A percentile compares a stretch with the other conserved stretches of the same genome.
Evolutionary conservation across 345 rosid species (phyloP).

Genomic region (Hibiscus trionum): DNA sequence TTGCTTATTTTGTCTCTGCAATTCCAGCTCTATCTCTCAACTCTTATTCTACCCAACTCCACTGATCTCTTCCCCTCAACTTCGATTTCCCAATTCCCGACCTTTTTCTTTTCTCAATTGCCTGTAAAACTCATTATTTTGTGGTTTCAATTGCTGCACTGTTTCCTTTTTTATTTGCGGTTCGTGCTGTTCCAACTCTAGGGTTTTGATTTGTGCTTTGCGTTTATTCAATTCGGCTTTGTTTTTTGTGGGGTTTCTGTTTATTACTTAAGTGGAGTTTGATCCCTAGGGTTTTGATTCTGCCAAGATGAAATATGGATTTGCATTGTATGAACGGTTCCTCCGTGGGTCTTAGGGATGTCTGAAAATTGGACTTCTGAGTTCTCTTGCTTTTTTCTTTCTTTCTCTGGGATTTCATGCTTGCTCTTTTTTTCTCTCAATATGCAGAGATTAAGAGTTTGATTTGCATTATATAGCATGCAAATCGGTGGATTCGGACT

Average conservation of each 20-base stretch:
- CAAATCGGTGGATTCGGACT: slow-evolving; percentile 18
- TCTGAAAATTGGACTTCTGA: slow-evolving; percentile 22
- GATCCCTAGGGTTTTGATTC: slow-evolving; percentile 69
- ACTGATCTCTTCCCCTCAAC: slow-evolving; percentile 47
- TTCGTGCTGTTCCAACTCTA: slow-evolving; percentile 39
- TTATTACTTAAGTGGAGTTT: slow-evolving; percentile 27
- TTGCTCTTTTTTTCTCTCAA: slow-evolving; percentile 32
- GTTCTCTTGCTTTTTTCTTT: not conserved
- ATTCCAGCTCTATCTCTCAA: slow-evolving; percentile 42
- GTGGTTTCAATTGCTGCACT: slow-evolving; percentile 31
- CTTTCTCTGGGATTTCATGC: slow-evolving; percentile 12
- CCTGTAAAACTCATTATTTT: slow-evolving; percentile 10
- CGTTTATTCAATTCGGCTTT: slow-evolving; percentile 17
- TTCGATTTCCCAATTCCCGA: slow-evolving; percentile 31
- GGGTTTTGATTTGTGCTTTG: slow-evolving; percentile 49
- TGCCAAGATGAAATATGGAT: slow-evolving; percentile 53
- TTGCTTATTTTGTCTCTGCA: slow-evolving; percentile 34
- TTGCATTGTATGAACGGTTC: slow-evolving; percentile 39
- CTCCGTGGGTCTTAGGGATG: slow-evolving; percentile 25
- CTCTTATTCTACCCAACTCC: slow-evolving; percentile 24
- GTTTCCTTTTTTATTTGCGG: slow-evolving; percentile 21
- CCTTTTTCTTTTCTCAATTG: slow-evolving; percentile 27
- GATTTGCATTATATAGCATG: slow-evolving; percentile 30
- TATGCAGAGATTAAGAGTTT: slow-evolving; percentile 46
- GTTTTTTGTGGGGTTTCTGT: slow-evolving; percentile 22